phyloP scores from a whole-genome alignment of 768 basidiomycete species.

The Boletus rex-veris region DNA sequence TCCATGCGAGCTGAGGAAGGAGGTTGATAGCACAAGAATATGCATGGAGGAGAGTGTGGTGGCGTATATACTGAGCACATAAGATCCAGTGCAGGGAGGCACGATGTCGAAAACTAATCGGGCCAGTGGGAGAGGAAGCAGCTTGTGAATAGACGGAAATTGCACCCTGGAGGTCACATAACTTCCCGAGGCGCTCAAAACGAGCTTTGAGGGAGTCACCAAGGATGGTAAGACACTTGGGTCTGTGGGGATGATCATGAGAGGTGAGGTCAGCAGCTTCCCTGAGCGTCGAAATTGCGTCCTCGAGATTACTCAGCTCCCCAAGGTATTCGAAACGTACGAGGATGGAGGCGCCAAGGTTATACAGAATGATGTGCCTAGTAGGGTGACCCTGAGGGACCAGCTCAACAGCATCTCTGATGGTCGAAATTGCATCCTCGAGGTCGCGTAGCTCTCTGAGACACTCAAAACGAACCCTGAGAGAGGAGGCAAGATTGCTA shows the following conservation, averaged over 20 bases:
- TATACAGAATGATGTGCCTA: neutral
- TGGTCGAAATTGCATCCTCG: neutral
- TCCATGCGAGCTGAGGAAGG: slow-evolving; percentile 16
- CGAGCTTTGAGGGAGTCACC: neutral
- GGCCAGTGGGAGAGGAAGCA: no score
- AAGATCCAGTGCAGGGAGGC: slow-evolving; percentile 5
- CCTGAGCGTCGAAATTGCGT: neutral
- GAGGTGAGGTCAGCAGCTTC: no score
- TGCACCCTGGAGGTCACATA: neutral
- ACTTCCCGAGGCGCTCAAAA: neutral
- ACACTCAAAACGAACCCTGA: neutral
- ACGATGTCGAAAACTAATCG: neutral
- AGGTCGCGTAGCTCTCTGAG: neutral
- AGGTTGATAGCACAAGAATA: slow-evolving; percentile 17
- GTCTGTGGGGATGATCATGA: neutral
- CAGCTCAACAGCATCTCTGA: neutral
- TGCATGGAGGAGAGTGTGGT: slow-evolving; percentile 13
- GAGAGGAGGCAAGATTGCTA: neutral
- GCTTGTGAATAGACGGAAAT: neutral
- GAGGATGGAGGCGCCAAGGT: neutral
- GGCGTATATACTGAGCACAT: neutral
- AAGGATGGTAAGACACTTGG: neutral
- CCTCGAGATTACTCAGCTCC: neutral
- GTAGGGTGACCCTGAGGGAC: neutral
- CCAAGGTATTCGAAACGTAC: neutral